phyloP scores from a whole-genome alignment of 139 green algal genomes.

The Helicosporidium sp. region DNA sequence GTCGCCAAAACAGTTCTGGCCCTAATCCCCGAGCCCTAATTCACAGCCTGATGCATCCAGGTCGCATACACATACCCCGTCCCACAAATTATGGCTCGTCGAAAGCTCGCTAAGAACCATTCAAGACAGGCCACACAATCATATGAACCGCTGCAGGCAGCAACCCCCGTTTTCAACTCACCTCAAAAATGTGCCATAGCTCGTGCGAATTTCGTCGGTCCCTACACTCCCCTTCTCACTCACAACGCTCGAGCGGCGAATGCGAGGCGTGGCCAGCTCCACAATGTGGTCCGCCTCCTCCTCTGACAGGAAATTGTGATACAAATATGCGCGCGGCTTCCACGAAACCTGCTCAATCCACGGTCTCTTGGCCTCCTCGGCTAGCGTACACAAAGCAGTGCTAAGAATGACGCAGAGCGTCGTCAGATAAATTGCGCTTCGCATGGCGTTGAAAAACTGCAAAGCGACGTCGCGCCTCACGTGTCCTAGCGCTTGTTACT shows the following conservation, averaged over 20 bases:
- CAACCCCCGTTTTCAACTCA: no score
- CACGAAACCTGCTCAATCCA: constrained; percentile 23
- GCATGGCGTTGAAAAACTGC: no score
- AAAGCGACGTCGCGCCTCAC: not conserved
- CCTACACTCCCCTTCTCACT: constrained; percentile 14
- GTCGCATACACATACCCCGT: no score
- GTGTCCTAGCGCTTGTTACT: not conserved
- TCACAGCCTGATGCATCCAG: no score
- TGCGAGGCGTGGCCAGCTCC: constrained; percentile 7
- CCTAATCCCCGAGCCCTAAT: no score
- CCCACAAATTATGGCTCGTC: no score
- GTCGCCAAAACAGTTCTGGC: no score
- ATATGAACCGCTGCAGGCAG: no score
- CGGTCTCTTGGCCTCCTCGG: not conserved
- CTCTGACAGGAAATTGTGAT: constrained; percentile 23
- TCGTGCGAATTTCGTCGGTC: constrained; percentile 27
- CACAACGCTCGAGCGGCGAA: constrained; percentile 31
- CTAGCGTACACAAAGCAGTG: not conserved
- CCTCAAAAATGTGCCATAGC: constrained; percentile 32
- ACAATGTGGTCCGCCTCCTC: constrained; percentile 27
- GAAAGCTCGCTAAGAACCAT: no score
- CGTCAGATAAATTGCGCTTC: not conserved
- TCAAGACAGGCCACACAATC: no score
- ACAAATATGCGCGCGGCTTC: constrained; percentile 23
- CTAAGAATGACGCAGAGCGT: not conserved